phyloP scores from a whole-genome alignment of 208 protist species.

The Crithidia bombi region DNA sequence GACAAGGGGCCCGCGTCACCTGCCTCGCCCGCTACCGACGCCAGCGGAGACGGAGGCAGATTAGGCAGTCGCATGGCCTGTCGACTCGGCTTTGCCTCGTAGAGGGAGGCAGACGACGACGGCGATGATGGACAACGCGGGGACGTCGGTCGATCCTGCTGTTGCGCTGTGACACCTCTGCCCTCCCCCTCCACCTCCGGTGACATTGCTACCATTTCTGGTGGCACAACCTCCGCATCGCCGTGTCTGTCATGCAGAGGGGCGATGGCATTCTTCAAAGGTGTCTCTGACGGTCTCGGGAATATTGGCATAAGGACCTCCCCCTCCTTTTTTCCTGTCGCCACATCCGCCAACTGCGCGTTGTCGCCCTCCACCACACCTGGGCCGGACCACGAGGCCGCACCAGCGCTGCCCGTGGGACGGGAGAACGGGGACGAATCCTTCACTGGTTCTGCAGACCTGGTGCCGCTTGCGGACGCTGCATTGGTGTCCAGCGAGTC shows the following conservation, averaged over 20 bases:
- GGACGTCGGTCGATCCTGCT: not conserved
- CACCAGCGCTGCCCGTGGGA: not conserved
- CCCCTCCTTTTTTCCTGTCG: too few species aligned
- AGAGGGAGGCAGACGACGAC: not conserved
- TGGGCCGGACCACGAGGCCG: not conserved
- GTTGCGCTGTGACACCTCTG: too few species aligned
- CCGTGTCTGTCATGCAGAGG: too few species aligned
- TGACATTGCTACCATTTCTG: not conserved
- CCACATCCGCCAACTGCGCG: too few species aligned
- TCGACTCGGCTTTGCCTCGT: constrained; percentile 1
- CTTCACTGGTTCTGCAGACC: not conserved
- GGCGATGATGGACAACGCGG: not conserved
- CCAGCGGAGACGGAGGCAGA: constrained; percentile 3
- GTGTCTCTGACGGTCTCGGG: too few species aligned
- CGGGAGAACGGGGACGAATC: not conserved
- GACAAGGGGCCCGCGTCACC: not conserved
- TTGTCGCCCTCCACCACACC: not conserved
- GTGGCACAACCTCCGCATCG: not conserved
- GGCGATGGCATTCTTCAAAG: too few species aligned
- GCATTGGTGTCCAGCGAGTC: too few species aligned
- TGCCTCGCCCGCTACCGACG: not conserved
- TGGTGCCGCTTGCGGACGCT: too few species aligned
- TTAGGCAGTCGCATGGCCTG: constrained; percentile 15
- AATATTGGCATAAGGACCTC: too few species aligned
- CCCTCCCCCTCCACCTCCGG: not conserved